Evolutionary conservation across 2,329 filamentous ascomycete species (phyloP).

Genomic region (Aspergillus aculeatinus): DNA sequence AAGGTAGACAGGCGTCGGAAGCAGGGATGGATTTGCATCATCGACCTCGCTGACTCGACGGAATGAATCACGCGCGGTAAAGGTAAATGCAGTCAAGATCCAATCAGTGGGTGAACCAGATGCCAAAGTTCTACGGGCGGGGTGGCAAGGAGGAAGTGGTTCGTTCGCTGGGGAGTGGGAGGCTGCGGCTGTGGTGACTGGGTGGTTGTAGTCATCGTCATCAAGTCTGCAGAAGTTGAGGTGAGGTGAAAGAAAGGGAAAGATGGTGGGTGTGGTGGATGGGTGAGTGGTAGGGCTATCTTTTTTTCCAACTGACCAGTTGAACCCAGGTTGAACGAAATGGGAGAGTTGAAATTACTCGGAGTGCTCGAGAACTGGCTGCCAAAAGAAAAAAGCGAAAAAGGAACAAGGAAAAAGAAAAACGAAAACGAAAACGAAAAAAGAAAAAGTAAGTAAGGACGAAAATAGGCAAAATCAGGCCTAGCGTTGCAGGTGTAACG

Average conservation of each 20-base stretch:
- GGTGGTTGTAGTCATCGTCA: neutral
- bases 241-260: neutral
- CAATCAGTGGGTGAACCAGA: conserved; percentile 18
- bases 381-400: neutral
- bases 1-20: conserved; percentile 8
- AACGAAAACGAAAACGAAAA: conserved; percentile 2
- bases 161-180: neutral
- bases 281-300: too few species aligned
- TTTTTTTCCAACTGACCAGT: neutral
- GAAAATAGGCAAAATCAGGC: conserved; percentile 15
- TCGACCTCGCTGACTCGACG: conserved; percentile 7
- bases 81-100: conserved; percentile 8
- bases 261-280: neutral
- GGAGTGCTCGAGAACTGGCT: too few species aligned
- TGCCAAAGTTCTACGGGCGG: conserved; percentile 12
- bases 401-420: neutral
- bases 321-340: neutral
- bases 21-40: conserved; percentile 13
- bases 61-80: conserved; percentile 15
- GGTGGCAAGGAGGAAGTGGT: conserved; percentile 20
- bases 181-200: too few species aligned
- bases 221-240: neutral
- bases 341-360: neutral
- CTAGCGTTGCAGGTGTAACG: conserved; percentile 19
- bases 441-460: conserved; percentile 7